phyloP scores from a whole-genome alignment of 2,329 filamentous ascomycete species.

The Cordyceps fumosorosea region DNA sequence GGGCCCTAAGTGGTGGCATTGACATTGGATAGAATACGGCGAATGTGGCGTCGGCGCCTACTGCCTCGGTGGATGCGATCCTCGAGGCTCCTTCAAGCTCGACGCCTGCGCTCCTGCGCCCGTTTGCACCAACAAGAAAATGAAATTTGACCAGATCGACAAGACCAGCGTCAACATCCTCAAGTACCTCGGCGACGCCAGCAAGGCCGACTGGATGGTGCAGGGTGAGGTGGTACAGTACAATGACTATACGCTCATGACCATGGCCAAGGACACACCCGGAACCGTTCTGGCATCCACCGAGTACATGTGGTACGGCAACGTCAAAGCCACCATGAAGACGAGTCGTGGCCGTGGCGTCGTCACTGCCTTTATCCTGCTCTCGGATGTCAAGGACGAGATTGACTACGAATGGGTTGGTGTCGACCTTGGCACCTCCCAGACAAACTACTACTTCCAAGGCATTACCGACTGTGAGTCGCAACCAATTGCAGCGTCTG shows the following conservation, averaged over 20 bases:
- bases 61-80: slow-evolving; percentile 93
- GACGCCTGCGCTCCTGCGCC: slow-evolving; percentile 82
- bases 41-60: slow-evolving; percentile 90
- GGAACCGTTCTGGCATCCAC: slow-evolving; percentile 82
- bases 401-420: slow-evolving; percentile 97
- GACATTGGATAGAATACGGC: slow-evolving; percentile 63
- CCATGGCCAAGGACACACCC: slow-evolving; percentile 79
- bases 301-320: slow-evolving; percentile 95
- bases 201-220: slow-evolving; percentile 78
- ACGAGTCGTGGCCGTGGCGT: slow-evolving; percentile 81
- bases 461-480: slow-evolving; percentile 81
- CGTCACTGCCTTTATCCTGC: slow-evolving; percentile 92
- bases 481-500: neutral
- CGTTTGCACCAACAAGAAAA: slow-evolving; percentile 67
- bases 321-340: slow-evolving; percentile 77
- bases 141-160: slow-evolving; percentile 67
- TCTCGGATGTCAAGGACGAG: slow-evolving; percentile 95
- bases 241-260: slow-evolving; percentile 69
- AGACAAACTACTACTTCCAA: slow-evolving; percentile 97
- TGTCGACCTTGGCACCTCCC: slow-evolving; percentile 65
- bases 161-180: slow-evolving; percentile 59
- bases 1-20: neutral
- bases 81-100: slow-evolving; percentile 72
- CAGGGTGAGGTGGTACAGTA: slow-evolving; percentile 68
- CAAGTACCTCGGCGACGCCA: slow-evolving; percentile 80